Conservation (phyloP, 441 rosid genomes). For the Jatropha podagrica region DNA sequence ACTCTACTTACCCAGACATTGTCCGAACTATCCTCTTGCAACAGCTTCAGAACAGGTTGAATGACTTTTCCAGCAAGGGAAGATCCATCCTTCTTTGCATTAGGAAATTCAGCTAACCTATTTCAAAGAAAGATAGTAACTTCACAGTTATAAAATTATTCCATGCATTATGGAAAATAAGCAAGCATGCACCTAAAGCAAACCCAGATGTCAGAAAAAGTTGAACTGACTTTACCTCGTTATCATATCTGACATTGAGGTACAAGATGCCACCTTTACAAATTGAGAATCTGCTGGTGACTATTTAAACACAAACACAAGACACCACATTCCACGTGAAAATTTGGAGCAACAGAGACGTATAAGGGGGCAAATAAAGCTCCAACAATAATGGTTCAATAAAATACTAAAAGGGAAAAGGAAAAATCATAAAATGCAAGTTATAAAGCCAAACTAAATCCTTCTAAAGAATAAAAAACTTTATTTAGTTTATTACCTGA, state of each 20-base stretch:
- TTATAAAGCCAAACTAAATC: too few species aligned
- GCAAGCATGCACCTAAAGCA: neutral
- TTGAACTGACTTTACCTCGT: slow-evolving; percentile 49
- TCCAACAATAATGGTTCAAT: neutral
- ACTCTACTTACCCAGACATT: slow-evolving; percentile 49
- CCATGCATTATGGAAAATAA: neutral
- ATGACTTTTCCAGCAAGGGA: slow-evolving; percentile 58
- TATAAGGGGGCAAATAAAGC: neutral
- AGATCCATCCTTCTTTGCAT: slow-evolving; percentile 64
- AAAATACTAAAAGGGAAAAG: neutral
- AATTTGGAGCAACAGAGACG: neutral
- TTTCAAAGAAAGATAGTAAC: slow-evolving; percentile 21
- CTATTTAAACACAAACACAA: slow-evolving; percentile 40
- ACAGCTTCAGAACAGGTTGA: slow-evolving; percentile 63
- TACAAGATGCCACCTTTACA: slow-evolving; percentile 78
- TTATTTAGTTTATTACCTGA: slow-evolving; percentile 43
- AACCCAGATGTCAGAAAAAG: neutral
- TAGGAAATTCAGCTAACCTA: slow-evolving; percentile 70
- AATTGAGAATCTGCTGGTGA: slow-evolving; percentile 62
- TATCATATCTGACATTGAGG: slow-evolving; percentile 64
- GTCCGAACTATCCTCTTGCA: slow-evolving; percentile 65
- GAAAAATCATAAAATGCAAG: neutral
- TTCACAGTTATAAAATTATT: neutral
- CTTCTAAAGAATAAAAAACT: neutral
- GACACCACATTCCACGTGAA: neutral